phyloP scores from a whole-genome alignment of 306 rosid species.

The Hippophae gyantsensis region DNA sequence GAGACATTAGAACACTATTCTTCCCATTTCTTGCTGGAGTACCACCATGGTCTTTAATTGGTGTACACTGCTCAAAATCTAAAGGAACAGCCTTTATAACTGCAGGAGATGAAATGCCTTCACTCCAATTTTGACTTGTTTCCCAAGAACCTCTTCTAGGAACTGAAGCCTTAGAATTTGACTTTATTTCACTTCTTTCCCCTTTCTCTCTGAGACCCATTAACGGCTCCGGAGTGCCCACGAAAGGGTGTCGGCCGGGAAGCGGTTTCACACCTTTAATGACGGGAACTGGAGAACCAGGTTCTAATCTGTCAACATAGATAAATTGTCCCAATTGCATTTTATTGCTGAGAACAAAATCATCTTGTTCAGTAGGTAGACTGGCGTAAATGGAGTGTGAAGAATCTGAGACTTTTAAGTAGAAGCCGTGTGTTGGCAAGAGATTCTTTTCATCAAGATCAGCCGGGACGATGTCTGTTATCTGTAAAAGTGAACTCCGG shows the following conservation, averaged over 20 bases:
- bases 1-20: slow-evolving; percentile 29
- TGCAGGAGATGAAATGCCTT: slow-evolving; percentile 43
- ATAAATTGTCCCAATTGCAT: slow-evolving; percentile 91
- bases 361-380: slow-evolving; percentile 77
- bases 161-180: slow-evolving; percentile 21
- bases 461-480: slow-evolving; percentile 85
- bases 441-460: slow-evolving; percentile 76
- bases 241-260: slow-evolving; percentile 73
- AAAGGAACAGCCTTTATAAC: slow-evolving; percentile 53
- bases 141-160: slow-evolving; percentile 90
- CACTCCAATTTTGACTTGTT: slow-evolving; percentile 24
- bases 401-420: slow-evolving; percentile 76
- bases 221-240: slow-evolving; percentile 83
- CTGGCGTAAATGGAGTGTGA: slow-evolving; percentile 70
- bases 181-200: slow-evolving; percentile 24
- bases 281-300: slow-evolving; percentile 77
- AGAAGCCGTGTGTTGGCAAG: slow-evolving; percentile 71
- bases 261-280: slow-evolving; percentile 68
- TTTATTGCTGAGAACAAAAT: slow-evolving; percentile 69
- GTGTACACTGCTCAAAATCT: slow-evolving; percentile 83
- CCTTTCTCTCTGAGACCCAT: slow-evolving; percentile 58
- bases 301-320: slow-evolving; percentile 67
- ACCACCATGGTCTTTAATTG: slow-evolving; percentile 32
- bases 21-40: slow-evolving; percentile 11
- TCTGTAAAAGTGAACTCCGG: slow-evolving; percentile 74